Base-by-base conservation (phyloP, 768 basidiomycete genomes). In the Tulasnella sp. region DNA sequence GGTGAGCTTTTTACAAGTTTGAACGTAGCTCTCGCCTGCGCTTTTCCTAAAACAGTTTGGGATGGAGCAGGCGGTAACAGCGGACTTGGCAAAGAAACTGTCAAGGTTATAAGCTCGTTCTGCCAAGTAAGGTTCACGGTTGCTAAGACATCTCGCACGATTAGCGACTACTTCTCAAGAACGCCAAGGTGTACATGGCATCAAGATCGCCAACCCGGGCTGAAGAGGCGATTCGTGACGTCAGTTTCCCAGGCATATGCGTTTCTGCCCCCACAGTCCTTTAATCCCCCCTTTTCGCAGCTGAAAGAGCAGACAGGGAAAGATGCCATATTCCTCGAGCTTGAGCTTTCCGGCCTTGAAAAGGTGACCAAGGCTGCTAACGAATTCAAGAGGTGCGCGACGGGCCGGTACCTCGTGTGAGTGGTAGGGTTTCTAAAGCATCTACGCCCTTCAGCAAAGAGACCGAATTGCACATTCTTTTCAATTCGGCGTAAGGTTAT, bases 111-210 rank as follows among this genome's bases (percentile, higher is more conserved):
- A 18, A 44, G 48, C 71, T 31, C n/a, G 9, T 38, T 38, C 44
- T 14, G 46, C 46, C 34, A n/a, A 1, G 71, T n/a, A 44, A 38
- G n/a, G 27, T 27, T 27, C 21, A 31, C 27, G 8, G 8, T 18
- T 68, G 18, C 31, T 71, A 16, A 71, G 10, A 27, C 21, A 3
- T 31, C 31, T 36, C 5, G 31, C 62, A 12, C 31, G 7, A 14
- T 8, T 19, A 75, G 48, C 24, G 75, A 48, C 81, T 80, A 42
- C 58, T 82, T 14, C 21, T 58, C 36, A 80, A 81, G 42, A 58
- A 79, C 36, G 82, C 82, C 36, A 82, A 80, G 27, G 83, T 83
- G 3, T 83, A 82, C 79, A 42, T 82, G 5, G 77, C 71, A 6
- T 58, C 77, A 62, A 44, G 19, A 80, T 80, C 77, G 6, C 12